Conservation (phyloP, 768 basidiomycete species). For the Polyporus arcularius region DNA sequence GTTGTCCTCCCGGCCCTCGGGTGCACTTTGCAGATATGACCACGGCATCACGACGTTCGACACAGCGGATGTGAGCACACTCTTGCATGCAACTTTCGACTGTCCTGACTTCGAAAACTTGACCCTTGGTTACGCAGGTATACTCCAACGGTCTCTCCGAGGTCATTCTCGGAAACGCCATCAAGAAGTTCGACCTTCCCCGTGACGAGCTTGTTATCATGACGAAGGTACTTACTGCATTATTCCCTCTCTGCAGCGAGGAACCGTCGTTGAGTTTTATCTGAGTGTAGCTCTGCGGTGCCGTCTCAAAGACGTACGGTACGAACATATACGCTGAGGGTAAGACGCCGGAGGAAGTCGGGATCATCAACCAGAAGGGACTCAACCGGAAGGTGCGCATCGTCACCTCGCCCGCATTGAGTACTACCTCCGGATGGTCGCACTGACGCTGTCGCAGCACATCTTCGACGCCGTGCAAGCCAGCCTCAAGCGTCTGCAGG, state of each 20-base stretch:
- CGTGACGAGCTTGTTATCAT: slow-evolving; percentile 52
- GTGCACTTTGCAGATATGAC: slow-evolving; percentile 33
- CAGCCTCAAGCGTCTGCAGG: slow-evolving; percentile 64
- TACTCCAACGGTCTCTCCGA: slow-evolving; percentile 47
- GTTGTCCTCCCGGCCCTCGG: background rate
- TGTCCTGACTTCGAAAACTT: background rate
- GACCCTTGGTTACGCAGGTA: slow-evolving; percentile 16
- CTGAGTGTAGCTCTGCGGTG: slow-evolving; percentile 14
- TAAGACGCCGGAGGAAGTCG: slow-evolving; percentile 21
- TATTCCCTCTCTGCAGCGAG: background rate
- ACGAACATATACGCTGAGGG: background rate
- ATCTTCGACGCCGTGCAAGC: slow-evolving; percentile 71
- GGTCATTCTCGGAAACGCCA: slow-evolving; percentile 46
- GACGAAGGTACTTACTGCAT: too few species aligned
- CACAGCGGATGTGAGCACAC: slow-evolving; percentile 33
- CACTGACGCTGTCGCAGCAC: slow-evolving; percentile 40
- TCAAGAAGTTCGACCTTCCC: slow-evolving; percentile 46
- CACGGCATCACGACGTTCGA: slow-evolving; percentile 44
- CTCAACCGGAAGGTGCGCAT: slow-evolving; percentile 36
- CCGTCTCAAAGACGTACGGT: slow-evolving; percentile 13
- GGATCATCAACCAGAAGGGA: slow-evolving; percentile 40
- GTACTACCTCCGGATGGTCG: too few species aligned
- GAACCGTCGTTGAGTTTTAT: background rate
- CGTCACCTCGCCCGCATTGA: too few species aligned
- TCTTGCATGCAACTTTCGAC: background rate